Percentiles rank a stretch among this genome's conserved stretches.
Conservation (phyloP, 352 stramenopile genomes). For the Phytophthora kernoviae region DNA sequence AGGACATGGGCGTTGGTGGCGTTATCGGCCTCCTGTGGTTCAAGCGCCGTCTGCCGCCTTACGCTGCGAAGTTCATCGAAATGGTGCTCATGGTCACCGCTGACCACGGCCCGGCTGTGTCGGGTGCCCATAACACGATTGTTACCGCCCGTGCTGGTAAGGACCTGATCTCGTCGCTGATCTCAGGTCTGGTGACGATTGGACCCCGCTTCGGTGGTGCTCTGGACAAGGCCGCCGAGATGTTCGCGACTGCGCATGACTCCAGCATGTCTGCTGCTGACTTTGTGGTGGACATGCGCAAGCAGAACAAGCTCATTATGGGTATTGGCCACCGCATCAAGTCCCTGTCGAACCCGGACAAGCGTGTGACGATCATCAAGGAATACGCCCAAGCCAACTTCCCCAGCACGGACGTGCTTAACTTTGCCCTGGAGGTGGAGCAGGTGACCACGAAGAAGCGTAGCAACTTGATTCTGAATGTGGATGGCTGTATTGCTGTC, state of each 20-base stretch:
- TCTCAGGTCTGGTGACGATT: conserved; percentile 96
- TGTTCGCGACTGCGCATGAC: conserved; percentile 93
- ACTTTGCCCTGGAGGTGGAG: conserved; percentile 96
- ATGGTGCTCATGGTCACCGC: conserved; percentile 98
- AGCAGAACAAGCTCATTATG: conserved; percentile 97
- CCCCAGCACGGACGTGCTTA: conserved; percentile 91
- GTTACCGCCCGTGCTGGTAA: conserved; percentile 94
- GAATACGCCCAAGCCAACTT: conserved; percentile 96
- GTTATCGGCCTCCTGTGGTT: conserved; percentile 97
- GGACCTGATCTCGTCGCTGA: conserved; percentile 96
- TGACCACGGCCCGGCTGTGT: conserved; percentile 96
- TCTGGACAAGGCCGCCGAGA: conserved; percentile 93
- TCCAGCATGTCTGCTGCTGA: conserved; percentile 84
- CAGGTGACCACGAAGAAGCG: conserved; percentile 97
- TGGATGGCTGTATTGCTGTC: conserved; percentile 96
- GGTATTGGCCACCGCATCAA: conserved; percentile 97
- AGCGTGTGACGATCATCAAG: conserved; percentile 96
- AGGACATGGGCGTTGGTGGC: conserved; percentile 94
- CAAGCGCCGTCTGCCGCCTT: conserved; percentile 88
- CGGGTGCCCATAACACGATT: conserved; percentile 97
- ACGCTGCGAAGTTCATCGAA: conserved; percentile 96
- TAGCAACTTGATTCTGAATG: conserved; percentile 97
- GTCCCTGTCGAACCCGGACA: conserved; percentile 95
- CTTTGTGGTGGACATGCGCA: conserved; percentile 96
- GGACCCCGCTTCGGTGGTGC: conserved; percentile 96